phyloP scores from a whole-genome alignment of 495 filamentous ascomycete genomes.

The Baudoinia panamericana region DNA sequence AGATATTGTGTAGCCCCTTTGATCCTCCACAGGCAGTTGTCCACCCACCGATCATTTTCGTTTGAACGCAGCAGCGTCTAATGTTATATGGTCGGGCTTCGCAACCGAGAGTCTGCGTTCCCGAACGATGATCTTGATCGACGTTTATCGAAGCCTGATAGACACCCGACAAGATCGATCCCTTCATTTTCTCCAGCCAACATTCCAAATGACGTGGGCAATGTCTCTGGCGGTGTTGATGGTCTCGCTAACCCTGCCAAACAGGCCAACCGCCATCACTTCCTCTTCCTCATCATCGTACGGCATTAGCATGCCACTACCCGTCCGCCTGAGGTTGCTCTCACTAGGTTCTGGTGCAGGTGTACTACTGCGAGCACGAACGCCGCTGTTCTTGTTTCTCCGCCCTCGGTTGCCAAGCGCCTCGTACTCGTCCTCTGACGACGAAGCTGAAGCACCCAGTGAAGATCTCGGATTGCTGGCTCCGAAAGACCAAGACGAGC shows the following conservation, averaged over 20 bases:
- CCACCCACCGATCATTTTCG: too few relatives aligned
- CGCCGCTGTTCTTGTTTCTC: neutral
- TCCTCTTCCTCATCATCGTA: slow-evolving; percentile 62
- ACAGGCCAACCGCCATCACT: slow-evolving; percentile 43
- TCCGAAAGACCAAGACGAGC: slow-evolving; percentile 18
- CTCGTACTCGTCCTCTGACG: slow-evolving; percentile 2
- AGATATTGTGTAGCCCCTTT: too few relatives aligned
- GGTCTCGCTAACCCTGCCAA: slow-evolving; percentile 78
- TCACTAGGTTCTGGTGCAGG: slow-evolving; percentile 4
- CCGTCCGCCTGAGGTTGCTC: slow-evolving; percentile 48
- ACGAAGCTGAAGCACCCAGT: slow-evolving; percentile 4
- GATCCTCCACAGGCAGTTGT: too few relatives aligned
- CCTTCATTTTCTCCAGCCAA: slow-evolving; percentile 59
- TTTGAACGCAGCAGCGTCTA: too few relatives aligned
- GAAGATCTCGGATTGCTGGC: slow-evolving; percentile 16
- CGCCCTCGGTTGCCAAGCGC: neutral
- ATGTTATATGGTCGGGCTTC: too few relatives aligned
- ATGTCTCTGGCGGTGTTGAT: slow-evolving; percentile 96
- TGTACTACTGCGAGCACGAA: neutral
- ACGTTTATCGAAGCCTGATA: too few relatives aligned
- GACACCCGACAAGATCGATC: too few relatives aligned
- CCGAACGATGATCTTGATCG: too few relatives aligned
- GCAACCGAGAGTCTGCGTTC: too few relatives aligned
- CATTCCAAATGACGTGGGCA: slow-evolving; percentile 48
- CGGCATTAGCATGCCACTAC: slow-evolving; percentile 78